Evolutionary conservation across 805 yeast species (phyloP).

Genomic region (Pichia kluyveri): DNA sequence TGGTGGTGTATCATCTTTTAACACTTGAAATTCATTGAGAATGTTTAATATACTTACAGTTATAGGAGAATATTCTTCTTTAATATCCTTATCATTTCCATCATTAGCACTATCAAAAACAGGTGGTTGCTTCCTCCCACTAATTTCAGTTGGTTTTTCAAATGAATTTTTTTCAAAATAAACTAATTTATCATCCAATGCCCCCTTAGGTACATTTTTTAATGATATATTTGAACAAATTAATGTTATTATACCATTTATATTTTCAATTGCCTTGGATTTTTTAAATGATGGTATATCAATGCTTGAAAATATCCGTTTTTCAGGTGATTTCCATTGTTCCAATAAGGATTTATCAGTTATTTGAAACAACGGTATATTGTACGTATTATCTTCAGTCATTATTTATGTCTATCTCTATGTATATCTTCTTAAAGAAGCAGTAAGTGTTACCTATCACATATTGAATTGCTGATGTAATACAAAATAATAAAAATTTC

Average conservation of each 20-base stretch:
- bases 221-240: conserved; percentile 32
- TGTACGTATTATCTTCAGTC: not conserved
- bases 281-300: conserved; percentile 35
- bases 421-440: too few relatives aligned
- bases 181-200: conserved; percentile 24
- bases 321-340: conserved; percentile 29
- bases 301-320: conserved; percentile 34
- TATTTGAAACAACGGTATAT: not conserved
- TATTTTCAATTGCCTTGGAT: conserved; percentile 34
- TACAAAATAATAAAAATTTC: too few relatives aligned
- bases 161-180: conserved; percentile 13
- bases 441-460: too few relatives aligned
- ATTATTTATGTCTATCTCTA: not conserved
- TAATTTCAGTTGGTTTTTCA: not conserved
- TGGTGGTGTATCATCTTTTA: conserved; percentile 60
- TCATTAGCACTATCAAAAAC: not conserved
- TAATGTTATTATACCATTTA: conserved; percentile 28
- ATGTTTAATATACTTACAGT: conserved; percentile 23
- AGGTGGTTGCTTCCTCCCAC: not conserved
- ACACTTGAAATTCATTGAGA: conserved; percentile 20
- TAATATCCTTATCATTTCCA: not conserved
- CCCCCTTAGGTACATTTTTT: conserved; percentile 28
- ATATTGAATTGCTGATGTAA: too few relatives aligned
- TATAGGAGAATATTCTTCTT: not conserved
- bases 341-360: not conserved